Evolutionary conservation across 1,284 basidiomycete species (phyloP), one percentile per base, ranked within the genome.

Genomic region (Neolentinus lepideus): DNA sequence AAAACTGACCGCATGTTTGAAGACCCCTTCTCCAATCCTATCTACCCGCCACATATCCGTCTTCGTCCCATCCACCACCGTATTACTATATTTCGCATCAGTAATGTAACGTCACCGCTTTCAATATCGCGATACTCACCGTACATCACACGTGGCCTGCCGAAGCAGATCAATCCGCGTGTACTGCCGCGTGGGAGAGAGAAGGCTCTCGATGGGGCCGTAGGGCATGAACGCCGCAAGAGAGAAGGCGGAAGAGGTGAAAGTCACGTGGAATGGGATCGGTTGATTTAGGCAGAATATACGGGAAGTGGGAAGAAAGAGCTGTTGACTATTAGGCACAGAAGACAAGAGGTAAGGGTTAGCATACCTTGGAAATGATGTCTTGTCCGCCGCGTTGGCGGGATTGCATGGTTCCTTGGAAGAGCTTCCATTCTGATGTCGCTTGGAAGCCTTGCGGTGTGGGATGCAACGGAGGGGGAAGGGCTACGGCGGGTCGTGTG

Each of bases 41-140:
- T 81, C 78, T 0, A 81, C 75, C 55, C 79, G 73, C 85, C 86
- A 89, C 46, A 89, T 88, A 60, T 88, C 81, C 1, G 84, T 79
- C 64, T 83, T 86, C 16, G 79, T 78, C 0, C 74, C 75, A 2
- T 67, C 60, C 19, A 51, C 51, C 3, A 53, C 21, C 11, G 54
- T 59, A 29, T 56, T 58, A 16, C 57, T 62, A 29, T 43, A 54
- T 31, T 58, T 58, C 46, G 12, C 19, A 16, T 43, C 16, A 43
- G 12, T 6, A 3, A 3, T 43, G 8, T n/a, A 6, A 6, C 38
- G 16, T n/a, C 19, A 16, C 12, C 4, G 16, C 16, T 16, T 3
- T 43, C 12, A 21, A 43, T 9, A 53, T 29, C n/a, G 52, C 24
- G 33, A 4, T 47, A 66, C 76, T 52, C 62, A 85, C 84, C 78